Conservation (phyloP, 495 filamentous ascomycete genomes). For the Neurospora terricola region DNA sequence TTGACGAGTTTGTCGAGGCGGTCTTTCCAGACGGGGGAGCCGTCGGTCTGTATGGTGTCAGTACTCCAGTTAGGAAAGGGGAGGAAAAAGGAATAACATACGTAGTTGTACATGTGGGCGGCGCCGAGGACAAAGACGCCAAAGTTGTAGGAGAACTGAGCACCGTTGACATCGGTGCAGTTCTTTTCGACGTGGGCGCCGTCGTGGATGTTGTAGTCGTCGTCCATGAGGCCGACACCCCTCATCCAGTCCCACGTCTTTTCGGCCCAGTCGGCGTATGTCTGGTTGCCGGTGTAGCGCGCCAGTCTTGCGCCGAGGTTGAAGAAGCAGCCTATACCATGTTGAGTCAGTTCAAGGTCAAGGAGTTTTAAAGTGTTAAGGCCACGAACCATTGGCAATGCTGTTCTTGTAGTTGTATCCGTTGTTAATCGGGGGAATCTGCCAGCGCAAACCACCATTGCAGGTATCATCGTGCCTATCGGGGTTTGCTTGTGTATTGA, state of each 20-base stretch:
- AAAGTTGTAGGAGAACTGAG: constrained; percentile 72
- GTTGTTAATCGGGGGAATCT: constrained; percentile 65
- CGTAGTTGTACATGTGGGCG: constrained; percentile 68
- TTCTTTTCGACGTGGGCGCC: constrained; percentile 57
- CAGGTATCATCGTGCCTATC: constrained; percentile 55
- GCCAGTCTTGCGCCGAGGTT: constrained; percentile 72
- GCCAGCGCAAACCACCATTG: constrained; percentile 72
- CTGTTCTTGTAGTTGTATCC: constrained; percentile 90
- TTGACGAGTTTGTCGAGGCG: constrained; percentile 52
- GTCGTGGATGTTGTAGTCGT: constrained; percentile 60
- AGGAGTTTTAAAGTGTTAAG: neutral
- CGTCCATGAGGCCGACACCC: constrained; percentile 51
- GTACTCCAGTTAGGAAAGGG: neutral
- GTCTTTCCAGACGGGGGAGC: constrained; percentile 45
- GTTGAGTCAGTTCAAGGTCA: neutral
- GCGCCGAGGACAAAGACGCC: constrained; percentile 63
- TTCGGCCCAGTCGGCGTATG: constrained; percentile 67
- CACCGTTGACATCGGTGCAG: constrained; percentile 51
- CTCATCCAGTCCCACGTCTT: constrained; percentile 64
- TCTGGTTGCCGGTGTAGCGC: constrained; percentile 64
- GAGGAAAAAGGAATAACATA: constrained; percentile 21
- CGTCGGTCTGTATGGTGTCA: constrained; percentile 40
- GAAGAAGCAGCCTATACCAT: constrained; percentile 76
- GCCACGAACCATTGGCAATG: constrained; percentile 4
- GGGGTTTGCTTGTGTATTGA: constrained; percentile 53